Conservation (phyloP, 768 basidiomycete genomes). For the Tremella fuciformis region DNA sequence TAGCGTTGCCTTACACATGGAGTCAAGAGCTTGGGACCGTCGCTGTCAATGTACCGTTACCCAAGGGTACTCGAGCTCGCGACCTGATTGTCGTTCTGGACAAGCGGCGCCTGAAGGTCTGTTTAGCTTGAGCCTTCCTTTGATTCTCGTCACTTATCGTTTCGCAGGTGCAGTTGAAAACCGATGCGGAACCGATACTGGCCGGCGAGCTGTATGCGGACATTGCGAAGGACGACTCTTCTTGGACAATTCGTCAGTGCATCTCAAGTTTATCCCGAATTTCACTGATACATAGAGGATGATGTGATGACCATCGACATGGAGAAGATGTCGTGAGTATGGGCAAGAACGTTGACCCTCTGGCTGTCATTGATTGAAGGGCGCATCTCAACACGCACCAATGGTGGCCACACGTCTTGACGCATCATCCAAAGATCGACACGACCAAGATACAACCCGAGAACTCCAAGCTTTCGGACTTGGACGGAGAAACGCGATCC, state of each 20-base stretch:
- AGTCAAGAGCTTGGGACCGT: constrained; percentile 83
- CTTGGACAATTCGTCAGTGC: constrained; percentile 82
- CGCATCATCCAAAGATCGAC: constrained; percentile 93
- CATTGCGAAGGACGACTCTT: constrained; percentile 92
- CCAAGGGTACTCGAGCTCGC: constrained; percentile 77
- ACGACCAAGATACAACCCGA: constrained; percentile 92
- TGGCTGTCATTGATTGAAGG: constrained; percentile 8
- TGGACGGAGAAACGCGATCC: constrained; percentile 93
- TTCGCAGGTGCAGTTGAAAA: constrained; percentile 61
- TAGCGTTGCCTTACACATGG: constrained; percentile 89
- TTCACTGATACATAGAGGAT: constrained; percentile 40
- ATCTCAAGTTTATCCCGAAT: neutral
- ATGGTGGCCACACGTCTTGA: constrained; percentile 98
- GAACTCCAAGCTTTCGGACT: constrained; percentile 91
- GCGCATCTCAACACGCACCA: constrained; percentile 63
- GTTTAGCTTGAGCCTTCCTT: too few species aligned
- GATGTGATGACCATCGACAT: constrained; percentile 47
- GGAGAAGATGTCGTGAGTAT: constrained; percentile 49
- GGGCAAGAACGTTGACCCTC: neutral
- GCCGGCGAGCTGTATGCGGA: constrained; percentile 89
- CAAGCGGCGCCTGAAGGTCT: constrained; percentile 78
- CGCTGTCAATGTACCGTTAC: constrained; percentile 76
- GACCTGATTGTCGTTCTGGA: constrained; percentile 70
- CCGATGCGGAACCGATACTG: constrained; percentile 70
- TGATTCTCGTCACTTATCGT: neutral